A percentile compares a stretch with the other conserved stretches of the same genome.
phyloP scores from a whole-genome alignment of 768 basidiomycete species.

The Cubamyces lactineus region DNA sequence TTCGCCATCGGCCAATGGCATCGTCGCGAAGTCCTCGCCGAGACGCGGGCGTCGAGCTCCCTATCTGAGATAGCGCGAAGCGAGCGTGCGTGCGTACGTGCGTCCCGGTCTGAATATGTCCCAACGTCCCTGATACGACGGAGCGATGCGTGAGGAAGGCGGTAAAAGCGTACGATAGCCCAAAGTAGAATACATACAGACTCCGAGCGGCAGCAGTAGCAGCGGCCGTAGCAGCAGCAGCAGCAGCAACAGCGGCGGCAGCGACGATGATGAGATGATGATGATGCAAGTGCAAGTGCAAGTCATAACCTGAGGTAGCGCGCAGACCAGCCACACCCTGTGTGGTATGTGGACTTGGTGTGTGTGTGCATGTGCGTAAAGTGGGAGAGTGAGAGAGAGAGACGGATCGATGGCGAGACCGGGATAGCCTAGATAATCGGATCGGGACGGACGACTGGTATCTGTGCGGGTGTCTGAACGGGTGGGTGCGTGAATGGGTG shows the following conservation, averaged over 20 bases:
- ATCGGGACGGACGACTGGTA: constrained; percentile 3
- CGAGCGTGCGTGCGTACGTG: not conserved
- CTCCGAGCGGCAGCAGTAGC: not conserved
- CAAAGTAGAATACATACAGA: constrained; percentile 17
- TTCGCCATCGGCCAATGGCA: not conserved
- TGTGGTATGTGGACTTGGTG: too few relatives aligned
- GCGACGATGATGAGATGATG: too few relatives aligned
- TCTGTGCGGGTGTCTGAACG: not conserved
- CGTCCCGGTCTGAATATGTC: not conserved
- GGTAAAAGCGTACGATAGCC: constrained; percentile 13
- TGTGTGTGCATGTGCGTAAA: not conserved
- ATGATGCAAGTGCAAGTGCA: too few relatives aligned
- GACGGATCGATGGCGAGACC: not conserved
- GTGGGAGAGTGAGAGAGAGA: not conserved
- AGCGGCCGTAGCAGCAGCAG: not conserved
- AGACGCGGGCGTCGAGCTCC: not conserved
- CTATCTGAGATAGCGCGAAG: not conserved
- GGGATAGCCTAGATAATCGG: not conserved
- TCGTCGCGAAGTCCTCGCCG: not conserved
- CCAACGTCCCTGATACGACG: not conserved
- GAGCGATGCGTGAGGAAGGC: constrained; percentile 9
- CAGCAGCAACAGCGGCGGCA: not conserved
- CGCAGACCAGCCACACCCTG: too few relatives aligned
- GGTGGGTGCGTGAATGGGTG: too few relatives aligned
- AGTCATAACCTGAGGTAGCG: too few relatives aligned